Evolutionary conservation across 148 eudicot genomes (phyloP), one percentile per base, ranked within the genome.

Genomic region (Heliosperma pusillum): DNA sequence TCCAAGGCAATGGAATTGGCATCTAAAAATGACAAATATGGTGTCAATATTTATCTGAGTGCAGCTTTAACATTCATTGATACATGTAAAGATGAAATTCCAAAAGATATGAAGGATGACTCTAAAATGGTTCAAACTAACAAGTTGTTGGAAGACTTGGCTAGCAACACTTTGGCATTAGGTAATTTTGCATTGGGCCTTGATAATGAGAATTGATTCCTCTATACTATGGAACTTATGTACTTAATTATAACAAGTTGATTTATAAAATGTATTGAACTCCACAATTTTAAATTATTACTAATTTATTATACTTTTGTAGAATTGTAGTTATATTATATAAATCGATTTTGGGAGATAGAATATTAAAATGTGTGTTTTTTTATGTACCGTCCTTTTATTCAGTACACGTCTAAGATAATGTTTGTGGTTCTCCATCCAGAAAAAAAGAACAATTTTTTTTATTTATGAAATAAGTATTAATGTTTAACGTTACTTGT

Each of bases 41-140:
- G 74, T 10, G 79, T 60, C 2, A 76, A 69, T 15, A 69, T 76
- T 40, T 57, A 71, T 63, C 33, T 76, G 1, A 76, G 79, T 69
- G 79, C 79, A 16, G 79, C 79, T 11, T 69, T 76, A 10, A 69
- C 79, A 4, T 76, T 16, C 64, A 68, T 76, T 15, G 79, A 26
- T 7, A 59, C 68, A 40, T 76, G 79, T n/a, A 52, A 69, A 5
- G 79, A 76, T 69, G 79, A 60, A 19, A 33, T 76, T 13, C 57
- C 69, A 7, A 52, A 65, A 10, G 59, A 15, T 0, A 11, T 3
- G 10, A 27, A 52, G 52, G 56, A 36, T 25, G 74, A 69, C 4
- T 58, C 68, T 17, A 29, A 55, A 4, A 42, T 69, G 42, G 40
- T 20, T 17, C 3, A 20, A 10, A 70, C 44, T 24, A 69, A 76